Conservation (phyloP, 108 stramenopile genomes). For the Tribonema minus region DNA sequence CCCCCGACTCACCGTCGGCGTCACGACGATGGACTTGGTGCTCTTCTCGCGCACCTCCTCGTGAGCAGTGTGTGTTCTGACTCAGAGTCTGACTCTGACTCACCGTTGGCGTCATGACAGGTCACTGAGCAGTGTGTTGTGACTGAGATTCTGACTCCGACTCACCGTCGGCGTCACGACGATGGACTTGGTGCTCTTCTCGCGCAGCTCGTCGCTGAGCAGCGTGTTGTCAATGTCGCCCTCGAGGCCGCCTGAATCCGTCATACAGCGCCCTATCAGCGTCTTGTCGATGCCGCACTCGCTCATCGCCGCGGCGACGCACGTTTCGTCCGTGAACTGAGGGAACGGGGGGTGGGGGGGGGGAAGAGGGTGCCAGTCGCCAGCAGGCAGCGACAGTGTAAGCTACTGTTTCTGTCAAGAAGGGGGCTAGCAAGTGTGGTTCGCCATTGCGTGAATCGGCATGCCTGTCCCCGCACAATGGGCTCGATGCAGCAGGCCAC, state of each 20-base stretch:
- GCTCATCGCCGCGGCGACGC: conserved; percentile 68
- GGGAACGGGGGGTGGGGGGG: neutral
- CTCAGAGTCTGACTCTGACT: no score
- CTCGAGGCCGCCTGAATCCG: conserved; percentile 67
- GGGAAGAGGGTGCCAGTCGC: neutral
- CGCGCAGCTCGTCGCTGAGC: conserved; percentile 67
- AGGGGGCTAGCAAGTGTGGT: no score
- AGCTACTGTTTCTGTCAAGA: no score
- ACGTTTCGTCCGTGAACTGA: conserved; percentile 59
- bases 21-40: conserved; percentile 43
- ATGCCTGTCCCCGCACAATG: no score
- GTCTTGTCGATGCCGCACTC: conserved; percentile 4
- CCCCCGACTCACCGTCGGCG: no score
- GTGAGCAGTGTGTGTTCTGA: conserved; percentile 67
- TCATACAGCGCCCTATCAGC: conserved; percentile 73
- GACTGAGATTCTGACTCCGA: no score
- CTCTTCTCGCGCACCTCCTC: conserved; percentile 58
- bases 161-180: conserved; percentile 49
- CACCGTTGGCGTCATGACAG: no score
- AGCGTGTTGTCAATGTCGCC: conserved; percentile 61
- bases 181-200: conserved; percentile 39
- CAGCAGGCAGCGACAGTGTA: neutral
- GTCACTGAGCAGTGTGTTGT: no score
- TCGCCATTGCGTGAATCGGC: no score
- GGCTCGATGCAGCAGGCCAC: no score